Percentiles rank a stretch among this genome's conserved stretches.
phyloP scores from a whole-genome alignment of 306 rosid species.

The Glycine soja region DNA sequence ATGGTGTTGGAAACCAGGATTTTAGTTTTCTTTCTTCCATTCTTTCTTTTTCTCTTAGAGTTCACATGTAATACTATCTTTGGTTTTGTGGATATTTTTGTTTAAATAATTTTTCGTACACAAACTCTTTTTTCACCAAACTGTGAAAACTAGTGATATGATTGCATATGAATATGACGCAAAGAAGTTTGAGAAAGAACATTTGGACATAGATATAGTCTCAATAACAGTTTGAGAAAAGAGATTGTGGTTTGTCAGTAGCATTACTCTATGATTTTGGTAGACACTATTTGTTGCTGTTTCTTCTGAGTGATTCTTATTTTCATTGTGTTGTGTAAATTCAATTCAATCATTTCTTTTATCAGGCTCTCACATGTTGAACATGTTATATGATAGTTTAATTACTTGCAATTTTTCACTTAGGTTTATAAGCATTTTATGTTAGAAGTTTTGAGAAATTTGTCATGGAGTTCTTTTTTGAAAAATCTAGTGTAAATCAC shows the following conservation, averaged over 20 bases:
- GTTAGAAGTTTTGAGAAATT: too few relatives aligned
- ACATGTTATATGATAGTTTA: too few relatives aligned
- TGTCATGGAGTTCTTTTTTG: too few relatives aligned
- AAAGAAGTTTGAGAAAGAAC: conserved; percentile 2
- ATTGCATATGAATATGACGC: neutral
- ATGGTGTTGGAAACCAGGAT: neutral
- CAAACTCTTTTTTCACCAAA: neutral
- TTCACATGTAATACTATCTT: neutral
- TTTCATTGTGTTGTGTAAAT: too few relatives aligned
- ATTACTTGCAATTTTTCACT: too few relatives aligned
- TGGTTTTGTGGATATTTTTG: neutral
- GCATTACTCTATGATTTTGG: neutral
- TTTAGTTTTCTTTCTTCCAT: neutral
- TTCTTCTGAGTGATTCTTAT: neutral
- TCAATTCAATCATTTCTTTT: too few relatives aligned
- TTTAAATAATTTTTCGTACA: neutral
- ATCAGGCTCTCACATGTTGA: too few relatives aligned
- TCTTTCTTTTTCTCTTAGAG: neutral
- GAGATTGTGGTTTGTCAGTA: neutral
- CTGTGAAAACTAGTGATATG: conserved; percentile 18
- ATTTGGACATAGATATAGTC: neutral
- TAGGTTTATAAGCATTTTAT: too few relatives aligned
- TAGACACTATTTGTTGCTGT: neutral
- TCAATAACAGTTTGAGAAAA: neutral
- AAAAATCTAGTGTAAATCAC: too few relatives aligned